Evolutionary conservation across 2,329 filamentous ascomycete species (phyloP), one percentile per base, ranked within the genome.

Genomic region (Didymellaceae sp.): DNA sequence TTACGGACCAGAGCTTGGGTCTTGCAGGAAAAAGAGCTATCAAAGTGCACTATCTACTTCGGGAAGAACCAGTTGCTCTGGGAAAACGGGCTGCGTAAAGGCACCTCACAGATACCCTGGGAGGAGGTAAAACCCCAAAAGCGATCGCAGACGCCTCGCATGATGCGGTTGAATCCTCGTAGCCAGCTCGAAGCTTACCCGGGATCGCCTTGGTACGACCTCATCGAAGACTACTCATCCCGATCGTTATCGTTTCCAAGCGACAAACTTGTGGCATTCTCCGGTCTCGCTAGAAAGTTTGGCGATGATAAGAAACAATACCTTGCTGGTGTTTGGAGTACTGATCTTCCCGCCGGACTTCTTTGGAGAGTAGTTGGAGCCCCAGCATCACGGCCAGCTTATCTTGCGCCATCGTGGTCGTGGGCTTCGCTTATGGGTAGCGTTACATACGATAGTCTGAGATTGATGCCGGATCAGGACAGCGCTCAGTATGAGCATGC

Each of bases 1-100:
- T 26, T 49, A n/a, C 16, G 45, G n/a, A 13, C 8, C 21, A 31
- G 45, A 25, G 45, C 45, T 18, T 49, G 45, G 45, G 18, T 22
- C 3, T n/a, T 49, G 13, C 45, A 49, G 22, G 45, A 49, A 18
- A 26, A 8, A 6, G 45, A 42, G n/a, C 17, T 49, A 1, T 49
- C 45, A 1, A n/a, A 11, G 3, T 1, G 45, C 2, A 22, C 38
- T 1, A 31, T 49, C 5, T 21, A 24, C 13, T 49, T 49, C 6
- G 38, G 16, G 1, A 20, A 43, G 3, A 9, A 13, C 6, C 45
- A 49, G 17, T 20, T 49, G 3, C 20, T 49, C 3, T 49, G 45
- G 45, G 16, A 32, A 11, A 18, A 14, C 17, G 5, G 13, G n/a
- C 10, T 18, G 6, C 6, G 18, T 5, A 49, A 38, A 32, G 45